Conservation (phyloP, 208 protist genomes). For the Novymonas esmeraldas region DNA sequence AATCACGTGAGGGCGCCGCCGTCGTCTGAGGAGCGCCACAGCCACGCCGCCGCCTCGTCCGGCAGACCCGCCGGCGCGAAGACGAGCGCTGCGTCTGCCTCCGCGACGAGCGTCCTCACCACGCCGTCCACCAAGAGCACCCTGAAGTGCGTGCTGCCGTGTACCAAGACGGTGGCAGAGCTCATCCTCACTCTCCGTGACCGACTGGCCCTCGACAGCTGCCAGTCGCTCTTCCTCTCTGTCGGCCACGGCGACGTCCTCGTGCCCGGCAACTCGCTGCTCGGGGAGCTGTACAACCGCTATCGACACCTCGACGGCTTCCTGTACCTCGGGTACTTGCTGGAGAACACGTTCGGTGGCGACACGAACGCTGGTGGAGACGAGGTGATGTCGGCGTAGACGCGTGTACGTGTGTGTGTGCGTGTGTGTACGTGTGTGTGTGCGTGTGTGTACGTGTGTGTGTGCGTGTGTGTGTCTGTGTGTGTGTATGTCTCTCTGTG, state of each 20-base stretch:
- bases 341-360: constrained; percentile 90
- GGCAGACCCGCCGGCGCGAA: background rate
- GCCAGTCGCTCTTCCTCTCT: constrained; percentile 93
- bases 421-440: background rate
- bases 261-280: constrained; percentile 75
- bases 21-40: background rate
- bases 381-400: background rate
- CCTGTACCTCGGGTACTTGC: constrained; percentile 75
- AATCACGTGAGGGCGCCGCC: constrained; percentile 13
- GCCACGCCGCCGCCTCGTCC: background rate
- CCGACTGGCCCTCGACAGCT: constrained; percentile 81
- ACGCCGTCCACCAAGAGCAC: constrained; percentile 28
- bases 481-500: background rate
- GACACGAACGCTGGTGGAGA: no score
- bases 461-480: constrained; percentile 6
- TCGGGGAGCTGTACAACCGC: constrained; percentile 84
- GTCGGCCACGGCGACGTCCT: constrained; percentile 73
- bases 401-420: background rate
- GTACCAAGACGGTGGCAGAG: constrained; percentile 81
- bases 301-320: constrained; percentile 91
- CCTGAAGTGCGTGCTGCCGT: constrained; percentile 61
- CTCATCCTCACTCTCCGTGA: constrained; percentile 91
- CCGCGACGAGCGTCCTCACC: background rate
- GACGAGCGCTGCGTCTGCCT: background rate
- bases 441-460: constrained; percentile 4